Base-by-base conservation (phyloP, 345 rosid species). In the Dimocarpus longan region DNA sequence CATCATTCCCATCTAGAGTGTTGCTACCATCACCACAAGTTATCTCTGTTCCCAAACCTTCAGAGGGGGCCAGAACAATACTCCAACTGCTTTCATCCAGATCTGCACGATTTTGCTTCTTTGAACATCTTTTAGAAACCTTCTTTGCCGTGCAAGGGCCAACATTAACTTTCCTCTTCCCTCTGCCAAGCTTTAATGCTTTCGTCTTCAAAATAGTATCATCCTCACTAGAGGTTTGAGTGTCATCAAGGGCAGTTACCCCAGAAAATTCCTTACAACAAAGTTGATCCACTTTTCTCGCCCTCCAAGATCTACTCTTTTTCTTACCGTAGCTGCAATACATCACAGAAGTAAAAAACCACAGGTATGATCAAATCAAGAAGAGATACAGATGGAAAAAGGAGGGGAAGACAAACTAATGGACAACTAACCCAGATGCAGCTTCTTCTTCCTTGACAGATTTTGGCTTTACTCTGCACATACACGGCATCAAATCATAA, bases 401-500 rank as follows among this genome's bases (percentile, higher is more conserved):
- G 65, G 13, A 26, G 15, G 32, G 3, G 46, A 13, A 37, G 48
- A 11, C 44, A 63, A 18, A 74, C 62, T 68, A 79, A 68, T 52
- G 70, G 48, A 69, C 44, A 71, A 68, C 83, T 77, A 71, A 86
- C 89, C 80, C 43, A 74, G 78, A 48, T 26, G 74, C 72, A 64
- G 70, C 80, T 66, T 67, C 78, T 68, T 76, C 79, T 77, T 79
- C 79, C 74, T 71, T 81, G 40, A 50, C 75, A 66, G 80, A 69
- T 84, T 79, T 59, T 62, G 57, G 72, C 73, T 40, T 80, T 74
- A 24, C 44, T 48, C 90, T 90, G 85, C 78, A 74, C 50, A 82
- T 24, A 75, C 65, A 43, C 43, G 5, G 21, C 15, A 66, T 57
- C 76, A 70, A 18, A 68, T 73, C 40, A 82, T 83, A 78, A 80